These are phyloP conservation scores for Forsythia suspensa DNA, from an alignment of 257 asterid species.

Conservation along the genomic window DNA sequence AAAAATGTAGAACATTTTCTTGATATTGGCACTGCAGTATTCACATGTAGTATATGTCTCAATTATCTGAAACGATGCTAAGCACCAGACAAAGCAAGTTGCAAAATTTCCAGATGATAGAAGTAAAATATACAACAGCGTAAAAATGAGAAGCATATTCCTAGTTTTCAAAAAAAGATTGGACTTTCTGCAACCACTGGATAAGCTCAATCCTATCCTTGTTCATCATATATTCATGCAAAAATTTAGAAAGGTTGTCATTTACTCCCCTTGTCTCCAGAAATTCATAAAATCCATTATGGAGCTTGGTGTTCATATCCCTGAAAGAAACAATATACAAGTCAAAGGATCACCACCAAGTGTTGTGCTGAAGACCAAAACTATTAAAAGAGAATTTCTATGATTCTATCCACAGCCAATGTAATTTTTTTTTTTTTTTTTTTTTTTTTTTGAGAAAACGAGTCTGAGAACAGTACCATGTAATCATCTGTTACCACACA, in stretches of 20 bases:
- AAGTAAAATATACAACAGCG: background rate
- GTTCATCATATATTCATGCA: constrained; percentile 60
- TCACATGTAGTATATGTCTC: background rate
- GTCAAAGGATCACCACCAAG: constrained; percentile 20
- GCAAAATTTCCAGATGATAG: background rate
- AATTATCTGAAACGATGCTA: background rate
- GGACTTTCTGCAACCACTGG: constrained; percentile 48
- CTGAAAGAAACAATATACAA: constrained; percentile 32
- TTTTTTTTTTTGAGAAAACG: background rate
- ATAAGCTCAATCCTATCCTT: constrained; percentile 57
- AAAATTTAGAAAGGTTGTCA: constrained; percentile 43
- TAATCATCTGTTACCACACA: background rate
- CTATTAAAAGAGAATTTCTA: background rate
- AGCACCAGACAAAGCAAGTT: background rate
- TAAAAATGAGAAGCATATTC: background rate
- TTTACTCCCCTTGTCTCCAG: constrained; percentile 49
- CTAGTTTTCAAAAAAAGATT: constrained; percentile 33
- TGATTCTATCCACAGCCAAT: background rate
- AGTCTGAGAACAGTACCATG: background rate
- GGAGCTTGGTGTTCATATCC: constrained; percentile 39
- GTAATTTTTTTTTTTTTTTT: too few species aligned
- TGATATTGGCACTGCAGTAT: background rate
- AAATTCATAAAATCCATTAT: constrained; percentile 43
- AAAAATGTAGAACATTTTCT: background rate
- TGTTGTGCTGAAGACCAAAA: background rate